Percentiles rank a stretch among this genome's conserved stretches.
Evolutionary conservation across 202 grass and related monocot genomes (phyloP).

Genomic region (Carex arenaria): DNA sequence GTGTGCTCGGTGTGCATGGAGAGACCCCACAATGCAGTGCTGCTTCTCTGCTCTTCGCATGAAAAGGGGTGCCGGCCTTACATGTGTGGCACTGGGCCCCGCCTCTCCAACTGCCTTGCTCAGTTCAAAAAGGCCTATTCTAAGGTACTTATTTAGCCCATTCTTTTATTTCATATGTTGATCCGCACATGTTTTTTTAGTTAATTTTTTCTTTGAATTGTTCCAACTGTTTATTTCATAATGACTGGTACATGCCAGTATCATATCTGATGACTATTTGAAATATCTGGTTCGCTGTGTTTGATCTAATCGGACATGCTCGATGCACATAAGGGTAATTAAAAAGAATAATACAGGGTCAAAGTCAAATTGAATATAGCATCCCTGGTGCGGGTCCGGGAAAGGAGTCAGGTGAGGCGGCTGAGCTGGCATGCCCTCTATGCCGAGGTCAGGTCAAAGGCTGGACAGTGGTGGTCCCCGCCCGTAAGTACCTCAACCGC

Average conservation of each 20-base stretch:
- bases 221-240: not conserved
- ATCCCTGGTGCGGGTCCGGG: not conserved
- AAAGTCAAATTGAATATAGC: conserved; percentile 6
- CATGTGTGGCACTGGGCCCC: conserved; percentile 35
- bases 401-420: conserved; percentile 30
- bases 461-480: conserved; percentile 57
- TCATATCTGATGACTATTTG: not conserved
- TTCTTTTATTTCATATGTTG: not conserved
- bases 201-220: not conserved
- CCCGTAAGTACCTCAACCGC: conserved; percentile 45
- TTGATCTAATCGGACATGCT: not conserved
- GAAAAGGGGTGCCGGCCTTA: conserved; percentile 46
- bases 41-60: conserved; percentile 44
- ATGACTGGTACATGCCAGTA: not conserved
- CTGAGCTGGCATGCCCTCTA: conserved; percentile 56
- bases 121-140: conserved; percentile 40
- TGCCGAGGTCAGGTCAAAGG: conserved; percentile 62
- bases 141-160: not conserved
- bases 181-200: not conserved
- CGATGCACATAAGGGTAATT: not conserved
- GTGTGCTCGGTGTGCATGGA: conserved; percentile 38
- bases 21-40: conserved; percentile 36
- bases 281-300: not conserved
- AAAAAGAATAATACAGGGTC: conserved; percentile 17
- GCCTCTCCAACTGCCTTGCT: conserved; percentile 39